Conservation (phyloP, 129 eudicot genomes). For the Sambucus nigra region DNA sequence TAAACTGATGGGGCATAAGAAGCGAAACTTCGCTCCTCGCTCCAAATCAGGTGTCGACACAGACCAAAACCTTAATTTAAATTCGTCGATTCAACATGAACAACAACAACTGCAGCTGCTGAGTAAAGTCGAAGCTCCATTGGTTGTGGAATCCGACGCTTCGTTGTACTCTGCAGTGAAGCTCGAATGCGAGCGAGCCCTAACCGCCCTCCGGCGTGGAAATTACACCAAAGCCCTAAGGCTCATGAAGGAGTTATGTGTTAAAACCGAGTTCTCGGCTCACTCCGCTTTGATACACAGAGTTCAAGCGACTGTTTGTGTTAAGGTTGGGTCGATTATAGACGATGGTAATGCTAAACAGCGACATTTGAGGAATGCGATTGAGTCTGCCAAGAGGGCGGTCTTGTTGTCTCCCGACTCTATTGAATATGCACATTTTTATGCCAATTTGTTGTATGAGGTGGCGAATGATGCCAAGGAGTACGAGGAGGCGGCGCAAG, state of each 20-base stretch:
- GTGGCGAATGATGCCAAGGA: conserved; percentile 69
- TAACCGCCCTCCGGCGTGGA: conserved; percentile 60
- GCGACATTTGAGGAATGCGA: conserved; percentile 55
- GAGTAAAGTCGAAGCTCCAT: conserved; percentile 3
- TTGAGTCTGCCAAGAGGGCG: conserved; percentile 68
- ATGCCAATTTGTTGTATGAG: conserved; percentile 79
- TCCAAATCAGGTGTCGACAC: conserved; percentile 20
- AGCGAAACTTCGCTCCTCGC: conserved; percentile 66
- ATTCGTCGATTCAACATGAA: neutral
- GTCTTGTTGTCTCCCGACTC: conserved; percentile 55
- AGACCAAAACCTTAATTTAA: conserved; percentile 1
- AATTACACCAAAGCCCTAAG: conserved; percentile 76
- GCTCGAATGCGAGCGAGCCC: conserved; percentile 74
- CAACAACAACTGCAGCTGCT: neutral
- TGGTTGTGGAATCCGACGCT: conserved; percentile 27
- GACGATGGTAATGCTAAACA: conserved; percentile 60
- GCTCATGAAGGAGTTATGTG: conserved; percentile 69
- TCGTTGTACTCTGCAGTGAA: conserved; percentile 29
- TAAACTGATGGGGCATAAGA: conserved; percentile 74
- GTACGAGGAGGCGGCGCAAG: conserved; percentile 59
- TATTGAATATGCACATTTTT: conserved; percentile 74
- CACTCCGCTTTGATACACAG: conserved; percentile 53
- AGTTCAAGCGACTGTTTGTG: conserved; percentile 66
- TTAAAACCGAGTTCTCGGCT: conserved; percentile 33
- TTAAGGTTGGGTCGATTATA: conserved; percentile 55